Evolutionary conservation across 2,329 filamentous ascomycete genomes (phyloP).

Genomic region (Incumbomyces lentus): DNA sequence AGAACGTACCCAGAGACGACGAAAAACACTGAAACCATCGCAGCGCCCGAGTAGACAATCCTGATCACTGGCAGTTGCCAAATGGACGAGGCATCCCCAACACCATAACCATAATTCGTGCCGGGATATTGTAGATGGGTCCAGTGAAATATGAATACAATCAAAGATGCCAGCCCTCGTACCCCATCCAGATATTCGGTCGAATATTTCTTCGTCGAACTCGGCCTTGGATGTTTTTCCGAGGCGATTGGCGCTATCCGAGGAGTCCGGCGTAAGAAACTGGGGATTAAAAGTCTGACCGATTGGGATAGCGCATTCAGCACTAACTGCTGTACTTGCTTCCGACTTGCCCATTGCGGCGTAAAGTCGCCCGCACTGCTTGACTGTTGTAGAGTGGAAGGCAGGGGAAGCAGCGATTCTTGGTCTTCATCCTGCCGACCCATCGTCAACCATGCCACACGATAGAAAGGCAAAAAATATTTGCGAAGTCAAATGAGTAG

Average conservation of each 20-base stretch:
- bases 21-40: slow-evolving; percentile 37
- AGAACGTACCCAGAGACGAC: slow-evolving; percentile 40
- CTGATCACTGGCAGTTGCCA: slow-evolving; percentile 6
- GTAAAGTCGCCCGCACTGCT: too few relatives aligned
- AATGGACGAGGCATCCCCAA: not conserved
- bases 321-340: too few relatives aligned
- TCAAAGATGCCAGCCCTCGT: slow-evolving; percentile 21
- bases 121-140: not conserved
- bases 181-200: slow-evolving; percentile 20
- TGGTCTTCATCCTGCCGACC: too few relatives aligned
- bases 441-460: too few relatives aligned
- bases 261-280: not conserved
- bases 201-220: not conserved
- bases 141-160: slow-evolving; percentile 22
- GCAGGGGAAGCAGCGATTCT: too few relatives aligned
- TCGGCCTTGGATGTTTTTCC: not conserved
- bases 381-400: too few relatives aligned
- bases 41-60: slow-evolving; percentile 13
- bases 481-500: too few relatives aligned
- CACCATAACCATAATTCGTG: not conserved
- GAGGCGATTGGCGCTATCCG: not conserved
- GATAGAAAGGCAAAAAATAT: too few relatives aligned
- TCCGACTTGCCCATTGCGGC: too few relatives aligned
- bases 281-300: not conserved
- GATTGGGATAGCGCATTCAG: too few relatives aligned